phyloP scores from a whole-genome alignment of 225 moss, liverwort and hornwort species.

The Antitrichia curtipendula region DNA sequence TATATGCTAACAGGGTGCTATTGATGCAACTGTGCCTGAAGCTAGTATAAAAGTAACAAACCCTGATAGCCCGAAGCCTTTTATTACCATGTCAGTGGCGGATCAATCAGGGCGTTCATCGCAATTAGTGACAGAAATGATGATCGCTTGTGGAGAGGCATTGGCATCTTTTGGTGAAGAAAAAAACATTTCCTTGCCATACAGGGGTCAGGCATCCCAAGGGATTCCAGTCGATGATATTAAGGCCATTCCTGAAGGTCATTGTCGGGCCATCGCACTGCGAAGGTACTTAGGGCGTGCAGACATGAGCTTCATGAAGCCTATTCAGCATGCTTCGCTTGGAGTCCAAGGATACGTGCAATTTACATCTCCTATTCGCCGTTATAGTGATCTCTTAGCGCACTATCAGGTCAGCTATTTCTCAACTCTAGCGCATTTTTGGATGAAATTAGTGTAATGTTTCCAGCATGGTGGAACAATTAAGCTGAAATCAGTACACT shows the following conservation, averaged over 20 bases:
- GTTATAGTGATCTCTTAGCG: conserved; percentile 72
- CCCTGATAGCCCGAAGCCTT: conserved; percentile 48
- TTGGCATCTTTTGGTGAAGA: conserved; percentile 68
- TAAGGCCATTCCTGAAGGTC: conserved; percentile 64
- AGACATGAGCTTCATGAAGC: conserved; percentile 78
- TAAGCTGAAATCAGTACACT: not conserved
- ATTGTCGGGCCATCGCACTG: conserved; percentile 64
- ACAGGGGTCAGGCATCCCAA: conserved; percentile 71
- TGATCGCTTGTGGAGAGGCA: conserved; percentile 95
- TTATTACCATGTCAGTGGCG: conserved; percentile 45
- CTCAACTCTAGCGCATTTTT: not conserved
- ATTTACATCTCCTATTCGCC: conserved; percentile 95
- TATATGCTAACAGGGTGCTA: conserved; percentile 64
- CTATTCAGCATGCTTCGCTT: conserved; percentile 67
- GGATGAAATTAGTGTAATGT: not conserved
- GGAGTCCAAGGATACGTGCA: conserved; percentile 92
- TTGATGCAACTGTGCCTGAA: conserved; percentile 62
- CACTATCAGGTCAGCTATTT: conserved; percentile 73
- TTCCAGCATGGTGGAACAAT: not conserved
- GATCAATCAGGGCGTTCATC: conserved; percentile 65
- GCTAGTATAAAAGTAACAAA: conserved; percentile 59
- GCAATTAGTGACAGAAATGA: conserved; percentile 87
- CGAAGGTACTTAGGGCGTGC: conserved; percentile 69
- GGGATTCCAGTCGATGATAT: conserved; percentile 30
- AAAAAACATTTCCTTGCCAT: conserved; percentile 68